These are phyloP conservation scores for Xylariaceae sp. DNA, from an alignment of 2,329 filamentous ascomycete genomes.

Conservation along the genomic window DNA sequence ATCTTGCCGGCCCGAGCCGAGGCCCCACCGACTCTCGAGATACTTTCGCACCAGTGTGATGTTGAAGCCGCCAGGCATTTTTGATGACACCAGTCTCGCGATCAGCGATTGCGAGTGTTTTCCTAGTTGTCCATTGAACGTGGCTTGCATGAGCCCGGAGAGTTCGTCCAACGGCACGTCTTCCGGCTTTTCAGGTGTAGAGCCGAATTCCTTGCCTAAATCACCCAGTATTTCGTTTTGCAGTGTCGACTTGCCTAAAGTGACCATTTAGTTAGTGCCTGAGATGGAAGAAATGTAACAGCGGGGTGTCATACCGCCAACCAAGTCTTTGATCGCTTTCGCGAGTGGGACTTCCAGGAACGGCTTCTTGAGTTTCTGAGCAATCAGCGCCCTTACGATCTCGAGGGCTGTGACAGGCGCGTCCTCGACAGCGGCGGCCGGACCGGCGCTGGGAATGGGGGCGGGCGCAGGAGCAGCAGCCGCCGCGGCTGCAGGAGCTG, in stretches of 20 bases:
- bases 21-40: constrained; percentile 86
- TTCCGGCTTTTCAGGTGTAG: constrained; percentile 96
- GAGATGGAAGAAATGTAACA: background rate
- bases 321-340: constrained; percentile 98
- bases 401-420: constrained; percentile 83
- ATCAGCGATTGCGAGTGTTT: constrained; percentile 94
- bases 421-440: constrained; percentile 81
- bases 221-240: constrained; percentile 99
- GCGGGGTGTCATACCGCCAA: constrained; percentile 69
- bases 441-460: constrained; percentile 68
- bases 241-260: constrained; percentile 86
- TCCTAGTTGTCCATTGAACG: constrained; percentile 97
- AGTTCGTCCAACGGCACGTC: constrained; percentile 95
- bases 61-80: constrained; percentile 99
- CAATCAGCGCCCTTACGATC: constrained; percentile 81
- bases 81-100: constrained; percentile 91
- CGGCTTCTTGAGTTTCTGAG: constrained; percentile 96
- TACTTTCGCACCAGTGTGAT: constrained; percentile 95
- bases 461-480: constrained; percentile 48
- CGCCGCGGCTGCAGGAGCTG: constrained; percentile 47
- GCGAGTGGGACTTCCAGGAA: constrained; percentile 80
- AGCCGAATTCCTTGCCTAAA: constrained; percentile 95
- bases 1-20: constrained; percentile 82
- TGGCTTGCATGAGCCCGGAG: constrained; percentile 90
- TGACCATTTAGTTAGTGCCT: constrained; percentile 1